Conservation (phyloP, 2,329 filamentous ascomycete species). For the Fusarium acutatum region DNA sequence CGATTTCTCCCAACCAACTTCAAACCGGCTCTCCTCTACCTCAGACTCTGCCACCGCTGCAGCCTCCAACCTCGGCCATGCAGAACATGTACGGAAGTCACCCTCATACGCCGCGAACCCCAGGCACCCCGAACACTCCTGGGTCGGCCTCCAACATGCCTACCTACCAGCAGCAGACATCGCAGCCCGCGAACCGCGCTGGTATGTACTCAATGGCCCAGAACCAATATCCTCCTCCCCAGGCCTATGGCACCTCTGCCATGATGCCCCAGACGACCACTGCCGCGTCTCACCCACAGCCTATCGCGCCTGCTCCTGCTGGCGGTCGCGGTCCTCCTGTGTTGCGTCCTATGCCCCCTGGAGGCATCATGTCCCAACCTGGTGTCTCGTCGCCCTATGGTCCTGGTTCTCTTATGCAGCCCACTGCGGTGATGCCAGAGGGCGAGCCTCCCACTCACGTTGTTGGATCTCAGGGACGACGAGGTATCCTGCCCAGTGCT, state of each 20-base stretch:
- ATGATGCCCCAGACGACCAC: slow-evolving; percentile 75
- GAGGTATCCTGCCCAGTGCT: slow-evolving; percentile 90
- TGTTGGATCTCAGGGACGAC: slow-evolving; percentile 91
- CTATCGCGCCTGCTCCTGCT: slow-evolving; percentile 76
- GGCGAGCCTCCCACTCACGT: slow-evolving; percentile 83
- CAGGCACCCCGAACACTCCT: slow-evolving; percentile 70
- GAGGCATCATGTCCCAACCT: slow-evolving; percentile 68
- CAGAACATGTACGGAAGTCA: slow-evolving; percentile 63
- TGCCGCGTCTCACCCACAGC: slow-evolving; percentile 75
- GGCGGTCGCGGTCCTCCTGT: slow-evolving; percentile 66
- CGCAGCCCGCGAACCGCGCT: slow-evolving; percentile 57
- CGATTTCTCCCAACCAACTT: slow-evolving; percentile 61
- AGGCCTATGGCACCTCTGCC: slow-evolving; percentile 63
- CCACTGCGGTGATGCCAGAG: slow-evolving; percentile 63
- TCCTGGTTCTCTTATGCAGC: slow-evolving; percentile 65
- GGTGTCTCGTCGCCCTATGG: slow-evolving; percentile 69
- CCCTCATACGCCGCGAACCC: slow-evolving; percentile 69
- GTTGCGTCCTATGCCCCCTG: slow-evolving; percentile 75
- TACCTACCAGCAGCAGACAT: slow-evolving; percentile 63
- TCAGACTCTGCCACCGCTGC: slow-evolving; percentile 65
- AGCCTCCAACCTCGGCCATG: slow-evolving; percentile 55
- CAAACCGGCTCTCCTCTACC: slow-evolving; percentile 58
- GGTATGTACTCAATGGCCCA: slow-evolving; percentile 65
- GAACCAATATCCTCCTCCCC: slow-evolving; percentile 63
- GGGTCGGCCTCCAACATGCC: slow-evolving; percentile 62